Conservation (phyloP, 2,329 filamentous ascomycete species). For the Amesomyces nigricolor region DNA sequence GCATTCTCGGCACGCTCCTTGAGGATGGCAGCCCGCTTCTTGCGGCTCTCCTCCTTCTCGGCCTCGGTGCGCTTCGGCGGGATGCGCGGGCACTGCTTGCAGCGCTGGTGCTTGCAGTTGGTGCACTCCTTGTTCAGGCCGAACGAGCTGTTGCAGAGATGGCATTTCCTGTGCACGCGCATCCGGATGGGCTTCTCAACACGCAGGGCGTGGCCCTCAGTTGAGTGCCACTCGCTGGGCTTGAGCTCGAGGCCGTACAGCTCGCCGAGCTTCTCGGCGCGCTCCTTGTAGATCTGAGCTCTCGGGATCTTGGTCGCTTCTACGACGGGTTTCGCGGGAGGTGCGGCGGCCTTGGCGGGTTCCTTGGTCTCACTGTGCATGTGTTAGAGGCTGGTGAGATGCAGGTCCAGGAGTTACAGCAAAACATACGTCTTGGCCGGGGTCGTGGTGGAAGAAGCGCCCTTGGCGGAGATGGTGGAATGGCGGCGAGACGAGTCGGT, state of each 20-base stretch:
- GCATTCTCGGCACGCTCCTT: slow-evolving; percentile 55
- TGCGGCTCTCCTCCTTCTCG: slow-evolving; percentile 48
- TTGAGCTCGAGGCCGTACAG: slow-evolving; percentile 52
- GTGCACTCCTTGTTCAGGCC: slow-evolving; percentile 66
- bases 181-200: slow-evolving; percentile 73
- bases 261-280: slow-evolving; percentile 50
- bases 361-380: slow-evolving; percentile 13
- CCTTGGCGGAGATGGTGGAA: slow-evolving; percentile 20
- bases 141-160: slow-evolving; percentile 72
- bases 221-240: slow-evolving; percentile 47
- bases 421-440: slow-evolving; percentile 19
- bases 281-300: slow-evolving; percentile 49
- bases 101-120: slow-evolving; percentile 73
- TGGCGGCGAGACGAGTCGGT: slow-evolving; percentile 28
- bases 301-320: slow-evolving; percentile 38
- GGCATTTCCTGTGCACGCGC: slow-evolving; percentile 73
- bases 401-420: background rate
- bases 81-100: slow-evolving; percentile 71
- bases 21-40: slow-evolving; percentile 43
- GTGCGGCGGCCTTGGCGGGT: slow-evolving; percentile 5
- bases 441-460: slow-evolving; percentile 17
- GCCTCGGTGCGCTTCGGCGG: slow-evolving; percentile 60
- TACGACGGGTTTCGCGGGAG: slow-evolving; percentile 11
- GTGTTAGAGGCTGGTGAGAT: background rate
- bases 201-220: slow-evolving; percentile 52